Evolutionary conservation across 352 stramenopile genomes (phyloP).

Genomic region (Phytophthora hybrid): DNA sequence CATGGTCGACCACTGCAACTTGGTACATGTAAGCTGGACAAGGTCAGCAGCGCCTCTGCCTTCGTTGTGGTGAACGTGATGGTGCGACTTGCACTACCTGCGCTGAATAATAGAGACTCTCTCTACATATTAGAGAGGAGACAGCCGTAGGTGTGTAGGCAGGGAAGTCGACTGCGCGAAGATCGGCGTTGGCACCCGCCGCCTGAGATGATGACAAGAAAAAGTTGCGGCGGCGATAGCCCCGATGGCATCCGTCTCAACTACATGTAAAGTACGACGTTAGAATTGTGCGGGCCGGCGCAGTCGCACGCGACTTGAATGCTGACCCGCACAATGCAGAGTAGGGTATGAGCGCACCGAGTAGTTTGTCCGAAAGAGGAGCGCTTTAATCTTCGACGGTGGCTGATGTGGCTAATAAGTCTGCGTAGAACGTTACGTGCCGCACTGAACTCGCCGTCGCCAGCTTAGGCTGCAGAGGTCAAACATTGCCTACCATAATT

Average conservation of each 20-base stretch:
- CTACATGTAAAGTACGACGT: background rate
- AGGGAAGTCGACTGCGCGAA: slow-evolving; percentile 1
- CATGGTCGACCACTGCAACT: slow-evolving; percentile 12
- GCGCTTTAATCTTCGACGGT: slow-evolving; percentile 1
- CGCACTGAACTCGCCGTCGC: background rate
- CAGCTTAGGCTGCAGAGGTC: background rate
- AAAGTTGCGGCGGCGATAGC: slow-evolving; percentile 11
- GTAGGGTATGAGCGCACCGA: background rate
- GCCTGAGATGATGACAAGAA: slow-evolving; percentile 8
- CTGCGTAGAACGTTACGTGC: background rate
- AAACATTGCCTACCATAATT: background rate
- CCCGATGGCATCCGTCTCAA: slow-evolving; percentile 21
- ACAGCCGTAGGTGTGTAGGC: no score
- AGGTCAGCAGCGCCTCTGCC: background rate
- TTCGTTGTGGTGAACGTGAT: background rate
- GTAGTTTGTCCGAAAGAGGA: slow-evolving; percentile 7
- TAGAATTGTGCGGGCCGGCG: slow-evolving; percentile 4
- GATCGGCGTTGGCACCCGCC: slow-evolving; percentile 7
- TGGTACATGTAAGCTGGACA: slow-evolving; percentile 8
- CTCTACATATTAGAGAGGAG: no score
- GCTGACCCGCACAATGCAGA: background rate
- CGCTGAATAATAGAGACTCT: background rate
- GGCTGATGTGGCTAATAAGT: slow-evolving; percentile 4
- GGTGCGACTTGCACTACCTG: slow-evolving; percentile 1
- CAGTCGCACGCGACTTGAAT: background rate